phyloP scores from a whole-genome alignment of 768 basidiomycete genomes.

The Exidia glandulosa region DNA sequence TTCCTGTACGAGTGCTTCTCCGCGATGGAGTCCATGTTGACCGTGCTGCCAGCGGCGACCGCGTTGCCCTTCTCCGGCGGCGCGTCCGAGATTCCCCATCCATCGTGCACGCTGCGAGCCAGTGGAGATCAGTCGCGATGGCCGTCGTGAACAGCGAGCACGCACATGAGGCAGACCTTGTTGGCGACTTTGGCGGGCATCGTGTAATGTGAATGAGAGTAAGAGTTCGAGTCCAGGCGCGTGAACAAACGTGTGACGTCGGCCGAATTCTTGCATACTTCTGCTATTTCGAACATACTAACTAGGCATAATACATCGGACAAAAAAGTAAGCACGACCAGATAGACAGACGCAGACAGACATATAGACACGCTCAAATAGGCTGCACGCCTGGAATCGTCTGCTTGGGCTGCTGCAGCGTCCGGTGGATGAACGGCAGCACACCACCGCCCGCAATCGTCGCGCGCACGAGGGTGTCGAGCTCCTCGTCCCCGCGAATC shows the following conservation, averaged over 20 bases:
- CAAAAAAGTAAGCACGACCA: too few species aligned
- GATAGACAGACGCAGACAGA: too few species aligned
- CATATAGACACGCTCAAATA: too few species aligned
- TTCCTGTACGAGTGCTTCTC: constrained; percentile 61
- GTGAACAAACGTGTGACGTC: too few species aligned
- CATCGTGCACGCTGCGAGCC: constrained; percentile 76
- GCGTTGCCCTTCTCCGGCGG: constrained; percentile 67
- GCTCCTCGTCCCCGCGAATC: constrained; percentile 93
- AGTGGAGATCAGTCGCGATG: neutral
- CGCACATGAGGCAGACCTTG: constrained; percentile 87
- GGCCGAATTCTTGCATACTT: too few species aligned
- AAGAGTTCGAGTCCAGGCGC: neutral
- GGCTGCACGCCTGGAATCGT: too few species aligned
- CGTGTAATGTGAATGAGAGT: neutral
- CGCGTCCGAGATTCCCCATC: constrained; percentile 64
- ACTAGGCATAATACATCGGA: too few species aligned
- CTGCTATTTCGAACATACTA: too few species aligned
- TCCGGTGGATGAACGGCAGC: constrained; percentile 82
- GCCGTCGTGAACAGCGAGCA: constrained; percentile 3
- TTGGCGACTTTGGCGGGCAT: constrained; percentile 43
- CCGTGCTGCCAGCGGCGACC: constrained; percentile 73
- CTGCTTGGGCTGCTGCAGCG: constrained; percentile 29
- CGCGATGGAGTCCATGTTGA: constrained; percentile 81
- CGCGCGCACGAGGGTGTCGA: constrained; percentile 88
- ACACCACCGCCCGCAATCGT: constrained; percentile 90